These are phyloP conservation scores for Puccinia triticina DNA, from an alignment of 1,284 basidiomycete genomes.

Conservation along the genomic window DNA sequence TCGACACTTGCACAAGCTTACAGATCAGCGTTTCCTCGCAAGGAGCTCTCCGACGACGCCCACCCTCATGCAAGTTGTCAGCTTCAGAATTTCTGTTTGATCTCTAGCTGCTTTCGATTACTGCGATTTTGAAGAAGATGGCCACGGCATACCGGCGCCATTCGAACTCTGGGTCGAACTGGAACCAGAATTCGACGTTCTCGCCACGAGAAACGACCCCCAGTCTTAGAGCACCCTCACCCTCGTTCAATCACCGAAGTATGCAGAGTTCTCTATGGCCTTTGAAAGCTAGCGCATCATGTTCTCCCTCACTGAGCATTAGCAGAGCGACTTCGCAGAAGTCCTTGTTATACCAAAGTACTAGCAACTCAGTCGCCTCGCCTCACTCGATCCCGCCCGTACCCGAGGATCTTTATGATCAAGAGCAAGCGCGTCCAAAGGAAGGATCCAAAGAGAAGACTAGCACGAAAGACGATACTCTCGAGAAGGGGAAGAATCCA, in stretches of 20 bases:
- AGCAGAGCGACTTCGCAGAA: neutral
- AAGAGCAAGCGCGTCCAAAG: neutral
- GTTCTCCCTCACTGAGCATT: neutral
- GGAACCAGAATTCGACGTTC: constrained; percentile 12
- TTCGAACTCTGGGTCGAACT: constrained; percentile 6
- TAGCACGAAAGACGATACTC: neutral
- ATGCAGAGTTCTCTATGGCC: neutral
- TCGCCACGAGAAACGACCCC: neutral
- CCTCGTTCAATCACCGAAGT: neutral
- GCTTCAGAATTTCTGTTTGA: neutral
- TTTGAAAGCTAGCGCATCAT: neutral
- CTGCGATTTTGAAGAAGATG: neutral
- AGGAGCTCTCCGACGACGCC: neutral
- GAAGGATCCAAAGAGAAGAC: neutral
- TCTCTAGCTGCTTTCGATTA: neutral
- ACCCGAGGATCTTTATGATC: neutral
- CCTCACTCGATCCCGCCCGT: neutral
- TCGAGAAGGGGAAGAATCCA: neutral
- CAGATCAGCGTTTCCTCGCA: neutral
- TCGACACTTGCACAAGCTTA: neutral
- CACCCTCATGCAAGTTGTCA: neutral
- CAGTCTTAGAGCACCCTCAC: neutral
- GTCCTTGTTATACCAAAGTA: constrained; percentile 18
- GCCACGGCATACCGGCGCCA: constrained; percentile 30
- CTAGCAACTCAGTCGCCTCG: neutral